phyloP scores from a whole-genome alignment of 2,329 filamentous ascomycete species.

The Hymenoscyphus scutula region DNA sequence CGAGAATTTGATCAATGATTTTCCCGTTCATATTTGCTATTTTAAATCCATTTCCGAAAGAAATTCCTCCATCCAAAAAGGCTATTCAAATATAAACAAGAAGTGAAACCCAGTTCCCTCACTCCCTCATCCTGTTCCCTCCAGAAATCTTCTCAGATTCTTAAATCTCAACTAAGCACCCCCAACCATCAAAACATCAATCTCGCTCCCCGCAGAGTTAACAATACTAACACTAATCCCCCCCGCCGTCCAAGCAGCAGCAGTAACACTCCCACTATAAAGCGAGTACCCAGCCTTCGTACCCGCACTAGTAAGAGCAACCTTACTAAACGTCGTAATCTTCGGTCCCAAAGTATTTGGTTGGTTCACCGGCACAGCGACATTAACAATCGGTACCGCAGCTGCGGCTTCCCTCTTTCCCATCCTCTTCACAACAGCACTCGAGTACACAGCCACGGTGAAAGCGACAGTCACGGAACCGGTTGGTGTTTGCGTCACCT shows the following conservation, averaged over 20 bases:
- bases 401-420: neutral
- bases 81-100: no score
- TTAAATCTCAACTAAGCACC: neutral
- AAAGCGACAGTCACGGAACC: conserved; percentile 17
- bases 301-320: conserved; percentile 2
- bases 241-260: conserved; percentile 5
- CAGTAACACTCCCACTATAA: conserved; percentile 17
- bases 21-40: no score
- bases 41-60: no score
- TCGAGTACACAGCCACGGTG: conserved; percentile 12
- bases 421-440: no score
- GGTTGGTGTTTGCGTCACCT: neutral
- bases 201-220: neutral
- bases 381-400: conserved; percentile 8
- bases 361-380: conserved; percentile 22
- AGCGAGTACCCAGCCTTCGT: conserved; percentile 18
- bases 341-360: conserved; percentile 19
- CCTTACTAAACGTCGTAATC: conserved; percentile 16
- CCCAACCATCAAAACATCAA: conserved; percentile 14
- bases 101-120: no score
- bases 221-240: neutral
- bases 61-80: no score
- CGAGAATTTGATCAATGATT: no score
- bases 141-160: no score
- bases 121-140: no score